A percentile compares a stretch with the other conserved stretches of the same genome.
Conservation (phyloP, 208 protist genomes). For the Trypanosoma scelopori region DNA sequence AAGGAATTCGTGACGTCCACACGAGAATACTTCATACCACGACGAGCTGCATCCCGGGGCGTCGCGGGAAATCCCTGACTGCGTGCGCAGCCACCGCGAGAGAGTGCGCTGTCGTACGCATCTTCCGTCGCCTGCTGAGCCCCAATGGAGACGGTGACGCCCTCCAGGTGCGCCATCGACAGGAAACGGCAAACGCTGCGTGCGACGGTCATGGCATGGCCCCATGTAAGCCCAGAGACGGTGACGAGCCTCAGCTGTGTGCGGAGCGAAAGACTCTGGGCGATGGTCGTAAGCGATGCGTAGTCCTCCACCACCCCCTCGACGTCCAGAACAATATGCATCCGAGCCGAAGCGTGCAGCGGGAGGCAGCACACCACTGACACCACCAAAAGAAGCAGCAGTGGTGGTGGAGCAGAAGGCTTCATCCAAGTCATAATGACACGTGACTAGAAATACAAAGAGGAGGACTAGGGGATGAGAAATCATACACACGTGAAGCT, state of each 20-base stretch:
- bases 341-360: background rate
- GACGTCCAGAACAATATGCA: constrained; percentile 36
- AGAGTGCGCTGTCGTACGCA: constrained; percentile 10
- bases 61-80: constrained; percentile 39
- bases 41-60: constrained; percentile 26
- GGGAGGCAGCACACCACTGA: background rate
- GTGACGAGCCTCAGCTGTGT: constrained; percentile 31
- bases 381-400: constrained; percentile 1
- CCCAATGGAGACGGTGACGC: constrained; percentile 27
- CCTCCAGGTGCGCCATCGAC: constrained; percentile 6
- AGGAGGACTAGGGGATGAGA: constrained; percentile 2
- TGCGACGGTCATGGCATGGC: constrained; percentile 27
- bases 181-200: constrained; percentile 35
- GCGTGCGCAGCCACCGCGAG: constrained; percentile 21
- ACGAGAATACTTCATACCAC: constrained; percentile 36
- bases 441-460: background rate
- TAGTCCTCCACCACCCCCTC: constrained; percentile 45
- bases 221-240: constrained; percentile 34
- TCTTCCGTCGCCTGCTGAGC: constrained; percentile 12
- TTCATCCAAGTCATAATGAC: background rate
- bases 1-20: constrained; percentile 41
- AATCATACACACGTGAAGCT: too few species aligned
- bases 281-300: constrained; percentile 36
- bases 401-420: background rate
- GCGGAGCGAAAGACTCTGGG: constrained; percentile 8